These are phyloP conservation scores for Hypoxylon sp. DNA, from an alignment of 2,329 filamentous ascomycete genomes.

Conservation along the genomic window DNA sequence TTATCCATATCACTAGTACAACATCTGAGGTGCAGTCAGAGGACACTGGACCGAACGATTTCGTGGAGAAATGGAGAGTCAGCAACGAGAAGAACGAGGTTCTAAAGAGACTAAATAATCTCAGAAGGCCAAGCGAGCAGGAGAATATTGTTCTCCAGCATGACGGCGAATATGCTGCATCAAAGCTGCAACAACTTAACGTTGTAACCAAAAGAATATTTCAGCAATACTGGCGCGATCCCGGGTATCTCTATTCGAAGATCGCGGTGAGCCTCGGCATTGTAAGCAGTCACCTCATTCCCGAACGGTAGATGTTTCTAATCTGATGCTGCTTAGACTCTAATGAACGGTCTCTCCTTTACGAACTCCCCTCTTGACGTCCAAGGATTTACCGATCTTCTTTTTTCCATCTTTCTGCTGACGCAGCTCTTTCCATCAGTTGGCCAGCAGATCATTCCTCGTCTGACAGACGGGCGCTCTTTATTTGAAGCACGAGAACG, in stretches of 20 bases:
- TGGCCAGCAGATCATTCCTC: constrained; percentile 80
- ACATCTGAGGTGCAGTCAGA: neutral
- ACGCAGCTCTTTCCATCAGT: constrained; percentile 78
- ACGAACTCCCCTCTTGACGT: constrained; percentile 76
- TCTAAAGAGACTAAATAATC: neutral
- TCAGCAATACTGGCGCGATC: constrained; percentile 24
- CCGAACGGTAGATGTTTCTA: too few relatives aligned
- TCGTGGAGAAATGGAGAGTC: constrained; percentile 59
- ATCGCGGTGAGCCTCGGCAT: constrained; percentile 7
- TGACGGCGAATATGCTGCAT: neutral
- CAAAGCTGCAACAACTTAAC: constrained; percentile 65
- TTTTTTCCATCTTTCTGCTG: constrained; percentile 34
- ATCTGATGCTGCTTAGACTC: too few relatives aligned
- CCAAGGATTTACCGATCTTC: constrained; percentile 77
- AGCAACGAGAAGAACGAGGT: neutral
- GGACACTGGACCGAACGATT: constrained; percentile 50
- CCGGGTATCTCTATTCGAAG: constrained; percentile 27
- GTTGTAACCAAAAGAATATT: constrained; percentile 18
- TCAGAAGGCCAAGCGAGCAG: constrained; percentile 45
- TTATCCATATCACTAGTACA: constrained; percentile 64
- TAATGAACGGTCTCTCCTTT: constrained; percentile 85
- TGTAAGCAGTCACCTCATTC: constrained; percentile 9
- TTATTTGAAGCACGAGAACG: constrained; percentile 85
- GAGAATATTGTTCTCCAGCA: neutral
- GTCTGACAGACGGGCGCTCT: constrained; percentile 79